Base-by-base conservation (phyloP, 129 eudicot species). In the Glebionis coronaria region DNA sequence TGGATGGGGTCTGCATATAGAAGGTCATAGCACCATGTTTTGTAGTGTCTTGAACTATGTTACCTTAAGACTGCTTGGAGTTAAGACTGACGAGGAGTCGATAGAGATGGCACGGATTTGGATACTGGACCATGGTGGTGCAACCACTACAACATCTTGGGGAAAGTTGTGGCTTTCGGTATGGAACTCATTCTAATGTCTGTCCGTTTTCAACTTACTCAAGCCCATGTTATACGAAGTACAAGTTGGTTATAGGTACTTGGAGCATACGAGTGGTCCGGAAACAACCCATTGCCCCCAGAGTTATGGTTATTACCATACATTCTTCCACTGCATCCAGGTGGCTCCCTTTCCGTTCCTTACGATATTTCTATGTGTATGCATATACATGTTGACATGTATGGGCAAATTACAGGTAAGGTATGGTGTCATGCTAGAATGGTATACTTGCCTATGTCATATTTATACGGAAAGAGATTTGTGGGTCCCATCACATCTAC, bases 1-100 rank as follows among this genome's bases (percentile, higher is more conserved):
- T 80, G 98, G 98, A 28, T 93, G 98, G 98, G 98, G 98, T 67
- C 84, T 93, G 78, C 98, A 93, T 78, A 93, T 88, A 46, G 98
- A 93, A 76, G 97, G 98, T 10, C 86, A 84, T 62, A 93, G 98
- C 81, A 88, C 95, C 64, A 93, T 93, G 98, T 88, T 93, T 80
- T 91, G 98, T 67, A 82, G 92, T 76, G 85, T 76, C 54, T 66
- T 93, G 82, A 86, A 80, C 74, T 93, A 93, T 76, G 95, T 93
- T 35, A 80, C 98, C 55, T 75, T 93, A 73, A 86, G 98, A 80
- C 75, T 93, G 79, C 95, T 92, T 52, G 98, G 82, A 57, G 70
- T 89, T 9, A 80, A 84, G 70, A 91, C 79, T 76, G 97, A 90
- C 63, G 81, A 86, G 63, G 95, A 92, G 56, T 84, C 97, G 19